phyloP scores from a whole-genome alignment of 306 rosid genomes.

The Trichosanthes truncata region DNA sequence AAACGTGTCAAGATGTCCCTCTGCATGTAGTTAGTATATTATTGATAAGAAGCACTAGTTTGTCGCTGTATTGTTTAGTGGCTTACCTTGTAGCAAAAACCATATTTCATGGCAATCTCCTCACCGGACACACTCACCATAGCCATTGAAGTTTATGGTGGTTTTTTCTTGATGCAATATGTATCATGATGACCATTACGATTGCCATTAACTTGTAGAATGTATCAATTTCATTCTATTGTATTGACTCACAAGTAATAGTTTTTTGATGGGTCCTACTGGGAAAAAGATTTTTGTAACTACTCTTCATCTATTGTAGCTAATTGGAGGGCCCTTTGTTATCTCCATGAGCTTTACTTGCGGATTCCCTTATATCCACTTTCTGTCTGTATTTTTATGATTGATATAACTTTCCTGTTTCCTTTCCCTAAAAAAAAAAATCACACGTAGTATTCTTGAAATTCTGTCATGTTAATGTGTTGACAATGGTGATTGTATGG shows the following conservation, averaged over 20 bases:
- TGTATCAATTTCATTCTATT: neutral
- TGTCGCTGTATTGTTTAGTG: neutral
- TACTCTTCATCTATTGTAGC: neutral
- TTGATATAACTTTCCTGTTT: neutral
- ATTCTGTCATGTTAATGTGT: neutral
- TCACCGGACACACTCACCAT: neutral
- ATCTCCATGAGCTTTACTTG: neutral
- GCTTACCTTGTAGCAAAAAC: neutral
- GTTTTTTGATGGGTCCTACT: neutral
- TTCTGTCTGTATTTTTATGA: neutral
- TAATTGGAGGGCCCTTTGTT: neutral
- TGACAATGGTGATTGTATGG: slow-evolving; percentile 18
- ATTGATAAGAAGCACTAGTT: neutral
- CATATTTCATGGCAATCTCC: neutral
- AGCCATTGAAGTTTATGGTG: neutral
- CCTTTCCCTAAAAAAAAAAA: neutral
- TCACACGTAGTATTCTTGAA: neutral
- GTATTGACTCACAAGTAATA: neutral
- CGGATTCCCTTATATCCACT: neutral
- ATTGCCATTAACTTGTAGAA: neutral
- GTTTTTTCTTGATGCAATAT: neutral
- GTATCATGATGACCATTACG: neutral
- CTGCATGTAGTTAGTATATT: neutral
- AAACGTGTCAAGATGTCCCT: neutral
- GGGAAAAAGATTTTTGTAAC: neutral